These are phyloP conservation scores for Ilyonectria sp. DNA, from an alignment of 2,329 filamentous ascomycete species.

Conservation along the genomic window DNA sequence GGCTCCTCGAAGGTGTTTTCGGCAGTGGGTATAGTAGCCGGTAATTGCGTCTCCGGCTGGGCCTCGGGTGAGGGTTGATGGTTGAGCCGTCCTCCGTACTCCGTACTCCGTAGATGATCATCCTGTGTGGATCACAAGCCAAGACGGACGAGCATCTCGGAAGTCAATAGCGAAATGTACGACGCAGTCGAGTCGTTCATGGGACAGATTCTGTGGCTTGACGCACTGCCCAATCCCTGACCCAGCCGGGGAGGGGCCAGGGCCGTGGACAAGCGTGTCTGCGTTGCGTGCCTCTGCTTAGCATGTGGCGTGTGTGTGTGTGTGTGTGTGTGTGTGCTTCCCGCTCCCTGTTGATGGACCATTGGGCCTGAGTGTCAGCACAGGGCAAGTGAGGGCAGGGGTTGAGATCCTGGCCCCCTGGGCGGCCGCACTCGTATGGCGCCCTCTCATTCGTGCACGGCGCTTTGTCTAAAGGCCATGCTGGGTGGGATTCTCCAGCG, in stretches of 20 bases:
- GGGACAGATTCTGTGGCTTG: slow-evolving; percentile 16
- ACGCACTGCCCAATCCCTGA: slow-evolving; percentile 18
- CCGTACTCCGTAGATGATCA: slow-evolving; percentile 5
- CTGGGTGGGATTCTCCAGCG: slow-evolving; percentile 11
- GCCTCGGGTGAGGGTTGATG: slow-evolving; percentile 22
- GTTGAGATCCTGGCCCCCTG: slow-evolving; percentile 2
- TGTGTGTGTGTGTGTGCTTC: slow-evolving; percentile 44
- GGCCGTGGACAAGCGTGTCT: slow-evolving; percentile 32
- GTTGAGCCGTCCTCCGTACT: background rate
- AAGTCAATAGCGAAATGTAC: background rate
- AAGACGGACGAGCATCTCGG: background rate
- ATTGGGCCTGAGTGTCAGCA: background rate
- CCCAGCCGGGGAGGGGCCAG: slow-evolving; percentile 19
- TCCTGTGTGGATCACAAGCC: slow-evolving; percentile 12
- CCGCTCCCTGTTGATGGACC: slow-evolving; percentile 47
- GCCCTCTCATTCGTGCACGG: slow-evolving; percentile 4
- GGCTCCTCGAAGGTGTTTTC: slow-evolving; percentile 13
- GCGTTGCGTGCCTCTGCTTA: slow-evolving; percentile 14
- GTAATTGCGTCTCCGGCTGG: slow-evolving; percentile 9
- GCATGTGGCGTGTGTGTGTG: slow-evolving; percentile 33
- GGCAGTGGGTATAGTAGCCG: slow-evolving; percentile 12
- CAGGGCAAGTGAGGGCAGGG: slow-evolving; percentile 9
- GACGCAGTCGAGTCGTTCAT: slow-evolving; percentile 10
- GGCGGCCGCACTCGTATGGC: background rate
- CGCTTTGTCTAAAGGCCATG: slow-evolving; percentile 7